Evolutionary conservation across 75 land plant species (phyloP).

Genomic region (Azolla pinnata): DNA sequence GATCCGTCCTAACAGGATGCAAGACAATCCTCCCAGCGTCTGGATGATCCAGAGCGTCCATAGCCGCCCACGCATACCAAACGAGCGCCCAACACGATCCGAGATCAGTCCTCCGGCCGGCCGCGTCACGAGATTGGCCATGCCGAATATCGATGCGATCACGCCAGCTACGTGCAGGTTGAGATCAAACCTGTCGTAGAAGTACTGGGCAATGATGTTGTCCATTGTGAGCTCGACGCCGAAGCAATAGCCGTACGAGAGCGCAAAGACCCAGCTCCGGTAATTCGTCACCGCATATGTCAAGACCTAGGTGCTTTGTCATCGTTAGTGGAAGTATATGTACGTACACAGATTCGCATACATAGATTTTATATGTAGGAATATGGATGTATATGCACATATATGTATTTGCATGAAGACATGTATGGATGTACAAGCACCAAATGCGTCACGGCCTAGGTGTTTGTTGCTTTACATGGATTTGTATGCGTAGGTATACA

Average conservation of each 20-base stretch:
- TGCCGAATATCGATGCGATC: slow-evolving; percentile 54
- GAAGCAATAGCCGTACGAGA: slow-evolving; percentile 56
- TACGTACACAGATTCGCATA: too few species aligned
- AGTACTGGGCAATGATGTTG: slow-evolving; percentile 60
- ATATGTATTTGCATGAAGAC: too few species aligned
- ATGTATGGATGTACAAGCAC: too few species aligned
- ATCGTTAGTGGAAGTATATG: too few species aligned
- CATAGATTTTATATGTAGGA: too few species aligned
- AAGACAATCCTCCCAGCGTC: slow-evolving; percentile 57
- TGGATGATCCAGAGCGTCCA: slow-evolving; percentile 74
- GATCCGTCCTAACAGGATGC: slow-evolving; percentile 46
- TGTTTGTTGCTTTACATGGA: too few species aligned
- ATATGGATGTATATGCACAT: too few species aligned
- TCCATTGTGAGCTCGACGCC: slow-evolving; percentile 64
- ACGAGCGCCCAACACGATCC: slow-evolving; percentile 26
- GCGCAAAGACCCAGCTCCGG: slow-evolving; percentile 59
- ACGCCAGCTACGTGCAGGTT: slow-evolving; percentile 63
- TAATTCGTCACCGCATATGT: slow-evolving; percentile 54
- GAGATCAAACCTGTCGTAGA: slow-evolving; percentile 53
- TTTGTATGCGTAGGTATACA: too few species aligned
- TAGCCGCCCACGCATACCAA: slow-evolving; percentile 71
- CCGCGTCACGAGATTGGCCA: slow-evolving; percentile 55
- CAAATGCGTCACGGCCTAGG: too few species aligned
- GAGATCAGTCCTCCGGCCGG: slow-evolving; percentile 57
- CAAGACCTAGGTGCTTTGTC: slow-evolving; percentile 53